Evolutionary conservation across 441 rosid genomes (phyloP).

Genomic region (Populus hybrid): DNA sequence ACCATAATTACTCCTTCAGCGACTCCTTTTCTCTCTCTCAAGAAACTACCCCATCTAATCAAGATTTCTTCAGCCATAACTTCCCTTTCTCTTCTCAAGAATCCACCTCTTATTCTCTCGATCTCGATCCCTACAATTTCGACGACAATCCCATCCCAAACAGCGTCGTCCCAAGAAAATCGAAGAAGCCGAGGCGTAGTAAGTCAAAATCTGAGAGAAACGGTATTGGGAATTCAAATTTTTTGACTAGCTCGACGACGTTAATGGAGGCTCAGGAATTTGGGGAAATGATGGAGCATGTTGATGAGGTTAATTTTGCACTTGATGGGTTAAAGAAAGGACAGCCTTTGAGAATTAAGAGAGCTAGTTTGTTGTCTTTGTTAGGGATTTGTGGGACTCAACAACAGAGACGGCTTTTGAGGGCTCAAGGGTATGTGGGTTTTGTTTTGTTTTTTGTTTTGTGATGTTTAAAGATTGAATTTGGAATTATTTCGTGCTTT

Average conservation of each 20-base stretch:
- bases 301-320: conserved; percentile 95
- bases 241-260: conserved; percentile 48
- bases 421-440: conserved; percentile 56
- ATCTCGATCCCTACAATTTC: conserved; percentile 29
- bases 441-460: conserved; percentile 15
- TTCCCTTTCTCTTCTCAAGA: conserved; percentile 69
- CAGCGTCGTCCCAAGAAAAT: conserved; percentile 37
- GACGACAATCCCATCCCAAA: conserved; percentile 22
- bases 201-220: conserved; percentile 14
- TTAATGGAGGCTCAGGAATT: conserved; percentile 96
- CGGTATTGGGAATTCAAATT: not conserved
- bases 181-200: conserved; percentile 28
- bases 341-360: conserved; percentile 72
- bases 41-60: conserved; percentile 38
- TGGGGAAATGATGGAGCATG: conserved; percentile 98
- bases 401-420: conserved; percentile 72
- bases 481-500: not conserved
- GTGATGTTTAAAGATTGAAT: conserved; percentile 2
- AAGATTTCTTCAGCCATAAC: conserved; percentile 39
- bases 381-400: conserved; percentile 70
- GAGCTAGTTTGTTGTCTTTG: conserved; percentile 77
- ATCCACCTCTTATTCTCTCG: conserved; percentile 57
- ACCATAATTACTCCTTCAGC: conserved; percentile 24
- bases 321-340: conserved; percentile 86
- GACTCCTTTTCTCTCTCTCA: conserved; percentile 33